Evolutionary conservation across 1,284 basidiomycete species (phyloP).

Genomic region (Ceratobasidium sp.): DNA sequence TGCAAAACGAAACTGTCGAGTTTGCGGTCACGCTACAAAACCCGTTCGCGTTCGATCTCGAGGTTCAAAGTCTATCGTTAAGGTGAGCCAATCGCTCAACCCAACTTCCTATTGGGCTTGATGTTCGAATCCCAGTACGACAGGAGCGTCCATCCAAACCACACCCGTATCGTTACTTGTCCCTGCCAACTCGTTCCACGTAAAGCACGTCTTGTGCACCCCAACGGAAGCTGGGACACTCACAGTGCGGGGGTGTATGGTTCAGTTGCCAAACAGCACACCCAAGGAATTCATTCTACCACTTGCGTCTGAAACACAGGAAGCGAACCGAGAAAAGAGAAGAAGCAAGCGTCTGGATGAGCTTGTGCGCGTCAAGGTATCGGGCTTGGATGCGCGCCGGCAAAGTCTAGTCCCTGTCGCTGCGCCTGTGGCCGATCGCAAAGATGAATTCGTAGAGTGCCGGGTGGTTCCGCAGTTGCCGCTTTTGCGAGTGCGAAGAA

Average conservation of each 20-base stretch:
- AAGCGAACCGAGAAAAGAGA: constrained; percentile 67
- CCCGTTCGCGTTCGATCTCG: constrained; percentile 90
- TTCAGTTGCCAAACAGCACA: constrained; percentile 79
- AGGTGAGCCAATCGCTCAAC: constrained; percentile 63
- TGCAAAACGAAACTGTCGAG: constrained; percentile 85
- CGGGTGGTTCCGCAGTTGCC: constrained; percentile 88
- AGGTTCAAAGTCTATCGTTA: constrained; percentile 81
- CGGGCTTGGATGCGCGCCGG: constrained; percentile 69
- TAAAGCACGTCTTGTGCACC: constrained; percentile 75
- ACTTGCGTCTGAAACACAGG: constrained; percentile 75
- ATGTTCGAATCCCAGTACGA: constrained; percentile 65
- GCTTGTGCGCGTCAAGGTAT: constrained; percentile 72
- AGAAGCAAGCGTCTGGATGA: constrained; percentile 71
- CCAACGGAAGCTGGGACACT: constrained; percentile 75
- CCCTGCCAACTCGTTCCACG: constrained; percentile 78
- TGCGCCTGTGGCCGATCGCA: constrained; percentile 39
- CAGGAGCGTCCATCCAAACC: constrained; percentile 80
- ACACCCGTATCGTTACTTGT: constrained; percentile 69
- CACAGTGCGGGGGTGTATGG: constrained; percentile 77
- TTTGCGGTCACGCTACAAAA: constrained; percentile 88
- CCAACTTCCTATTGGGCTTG: constrained; percentile 9
- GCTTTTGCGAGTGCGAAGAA: constrained; percentile 81
- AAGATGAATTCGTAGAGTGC: constrained; percentile 72
- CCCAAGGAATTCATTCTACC: constrained; percentile 81
- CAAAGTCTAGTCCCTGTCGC: constrained; percentile 53